These are phyloP conservation scores for Russula vinacea DNA, from an alignment of 768 basidiomycete genomes.

Conservation along the genomic window DNA sequence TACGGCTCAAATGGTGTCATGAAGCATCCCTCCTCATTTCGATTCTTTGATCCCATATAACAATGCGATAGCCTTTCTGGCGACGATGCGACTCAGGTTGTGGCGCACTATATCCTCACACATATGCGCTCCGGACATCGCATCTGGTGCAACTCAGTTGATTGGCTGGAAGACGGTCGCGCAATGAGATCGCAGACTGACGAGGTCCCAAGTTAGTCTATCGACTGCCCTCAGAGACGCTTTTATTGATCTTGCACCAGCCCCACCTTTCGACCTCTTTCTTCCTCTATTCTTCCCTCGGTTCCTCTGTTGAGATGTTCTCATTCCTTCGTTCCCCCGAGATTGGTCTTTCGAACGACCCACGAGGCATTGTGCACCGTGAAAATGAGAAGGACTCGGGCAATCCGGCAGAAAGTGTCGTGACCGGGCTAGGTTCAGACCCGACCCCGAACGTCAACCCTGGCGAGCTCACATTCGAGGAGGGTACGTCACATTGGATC, in stretches of 20 bases:
- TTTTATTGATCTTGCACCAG: too few relatives aligned
- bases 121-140: not conserved
- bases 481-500: conserved; percentile 39
- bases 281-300: not conserved
- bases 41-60: too few relatives aligned
- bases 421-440: conserved; percentile 6
- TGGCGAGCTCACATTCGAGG: conserved; percentile 48
- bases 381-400: conserved; percentile 5
- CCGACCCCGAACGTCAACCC: conserved; percentile 37
- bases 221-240: not conserved
- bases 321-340: not conserved
- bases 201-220: not conserved
- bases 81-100: not conserved
- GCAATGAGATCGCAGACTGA: not conserved
- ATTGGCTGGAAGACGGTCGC: not conserved
- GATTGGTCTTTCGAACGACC: not conserved
- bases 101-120: not conserved
- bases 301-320: not conserved
- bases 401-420: not conserved
- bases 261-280: too few relatives aligned
- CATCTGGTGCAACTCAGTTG: not conserved
- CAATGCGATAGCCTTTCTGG: not conserved
- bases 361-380: not conserved
- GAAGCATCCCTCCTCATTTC: too few relatives aligned
- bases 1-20: too few relatives aligned